Base-by-base conservation (phyloP, 331 rosid genomes). In the Acacia pycnantha region DNA sequence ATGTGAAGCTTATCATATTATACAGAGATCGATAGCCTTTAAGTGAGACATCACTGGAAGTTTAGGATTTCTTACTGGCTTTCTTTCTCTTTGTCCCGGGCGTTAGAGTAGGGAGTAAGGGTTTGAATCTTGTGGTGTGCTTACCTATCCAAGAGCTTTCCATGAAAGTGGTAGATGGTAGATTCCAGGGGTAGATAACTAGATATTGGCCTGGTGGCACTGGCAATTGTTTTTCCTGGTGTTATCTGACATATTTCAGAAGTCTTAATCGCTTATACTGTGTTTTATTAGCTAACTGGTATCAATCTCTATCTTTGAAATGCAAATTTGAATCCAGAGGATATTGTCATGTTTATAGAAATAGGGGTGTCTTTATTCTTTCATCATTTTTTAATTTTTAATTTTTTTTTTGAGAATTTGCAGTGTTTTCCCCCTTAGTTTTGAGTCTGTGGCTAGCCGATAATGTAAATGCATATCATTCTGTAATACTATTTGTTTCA, bases 401-500 rank as follows among this genome's bases (percentile, higher is more conserved):
- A n/a, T 4, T 33, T 6, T 7, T 40, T 40, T 9, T 12, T 50
- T 81, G 64, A 56, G 4, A n/a, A 56, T 56, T 56, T 56, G 64
- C 64, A 56, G n/a, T 21, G 12, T 12, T 26, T 26, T 10, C n/a
- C 8, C 6, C 54, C n/a, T n/a, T 37, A 37, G 9, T 37, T 6
- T 37, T 37, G 41, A 15, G 73, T 35, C 78, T 50, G 1, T 47
- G 13, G 26, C 43, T 14, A 43, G 11, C 47, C 2, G 21, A 44
- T 21, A 43, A 85, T 59, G 31, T 70, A 71, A 44, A 33, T 77
- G 72, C 33, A 27, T 62, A 29, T 67, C 19, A 12, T 47, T 58
- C 53, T 11, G 79, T 46, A 37, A 66, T n/a, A n/a, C n/a, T 56
- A 77, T 59, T 68, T 67, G 56, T 46, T 78, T 69, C 33, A 61